A percentile compares a stretch with the other conserved stretches of the same genome.
These are phyloP conservation scores for Cucurbitaria berberidis DNA, from an alignment of 2,329 filamentous ascomycete species.

Conservation along the genomic window DNA sequence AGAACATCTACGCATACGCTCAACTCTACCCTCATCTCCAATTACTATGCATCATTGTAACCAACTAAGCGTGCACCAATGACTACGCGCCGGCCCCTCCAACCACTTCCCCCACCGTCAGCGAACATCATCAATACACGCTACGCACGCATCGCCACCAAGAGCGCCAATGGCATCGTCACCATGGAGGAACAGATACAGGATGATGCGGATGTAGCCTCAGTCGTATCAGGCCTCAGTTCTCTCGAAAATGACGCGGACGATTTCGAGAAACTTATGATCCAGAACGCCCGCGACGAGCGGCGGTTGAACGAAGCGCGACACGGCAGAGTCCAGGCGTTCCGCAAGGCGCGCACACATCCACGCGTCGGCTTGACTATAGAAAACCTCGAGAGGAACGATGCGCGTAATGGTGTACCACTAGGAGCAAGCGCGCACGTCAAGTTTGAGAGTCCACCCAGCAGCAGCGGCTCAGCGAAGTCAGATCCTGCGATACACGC, in stretches of 20 bases:
- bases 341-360: slow-evolving; percentile 52
- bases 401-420: slow-evolving; percentile 18
- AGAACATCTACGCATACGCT: slow-evolving; percentile 1
- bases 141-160: slow-evolving; percentile 29
- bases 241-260: slow-evolving; percentile 50
- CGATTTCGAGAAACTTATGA: slow-evolving; percentile 54
- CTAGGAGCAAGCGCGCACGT: slow-evolving; percentile 20
- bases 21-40: neutral
- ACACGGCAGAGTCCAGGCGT: slow-evolving; percentile 43
- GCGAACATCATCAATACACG: slow-evolving; percentile 32
- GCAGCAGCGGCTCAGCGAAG: slow-evolving; percentile 44
- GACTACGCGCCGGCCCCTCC: slow-evolving; percentile 44
- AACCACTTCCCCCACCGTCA: slow-evolving; percentile 40
- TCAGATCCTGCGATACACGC: slow-evolving; percentile 54
- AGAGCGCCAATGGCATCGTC: slow-evolving; percentile 23
- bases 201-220: slow-evolving; percentile 29
- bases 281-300: slow-evolving; percentile 54
- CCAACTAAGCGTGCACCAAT: slow-evolving; percentile 25
- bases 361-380: slow-evolving; percentile 50
- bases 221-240: slow-evolving; percentile 43
- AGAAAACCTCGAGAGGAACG: slow-evolving; percentile 52
- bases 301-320: slow-evolving; percentile 48
- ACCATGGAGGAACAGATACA: slow-evolving; percentile 36
- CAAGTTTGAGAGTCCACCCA: slow-evolving; percentile 35
- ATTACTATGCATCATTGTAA: slow-evolving; percentile 23